Conservation (phyloP, 2,329 filamentous ascomycete genomes). For the Colletotrichum endophyticum region DNA sequence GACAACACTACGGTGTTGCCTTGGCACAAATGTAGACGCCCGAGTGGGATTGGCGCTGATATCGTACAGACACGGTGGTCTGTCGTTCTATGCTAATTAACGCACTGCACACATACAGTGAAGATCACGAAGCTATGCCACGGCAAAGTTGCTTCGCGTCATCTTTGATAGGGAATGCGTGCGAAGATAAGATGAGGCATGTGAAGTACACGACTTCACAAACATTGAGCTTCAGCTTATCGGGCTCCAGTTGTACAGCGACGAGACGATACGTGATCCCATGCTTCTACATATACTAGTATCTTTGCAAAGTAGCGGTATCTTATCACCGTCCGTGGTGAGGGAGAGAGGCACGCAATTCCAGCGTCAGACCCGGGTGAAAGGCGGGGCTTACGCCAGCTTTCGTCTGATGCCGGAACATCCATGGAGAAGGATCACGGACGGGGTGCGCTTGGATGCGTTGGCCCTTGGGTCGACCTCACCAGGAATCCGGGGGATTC, state of each 20-base stretch:
- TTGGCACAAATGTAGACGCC: background rate
- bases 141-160: background rate
- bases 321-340: background rate
- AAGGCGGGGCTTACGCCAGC: background rate
- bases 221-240: background rate
- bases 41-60: background rate
- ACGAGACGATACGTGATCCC: background rate
- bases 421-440: background rate
- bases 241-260: background rate
- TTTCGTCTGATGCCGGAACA: background rate
- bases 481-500: background rate
- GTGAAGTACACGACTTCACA: background rate
- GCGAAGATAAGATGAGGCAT: background rate
- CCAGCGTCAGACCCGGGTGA: background rate
- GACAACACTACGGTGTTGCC: background rate
- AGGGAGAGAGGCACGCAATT: background rate
- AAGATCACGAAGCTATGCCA: background rate
- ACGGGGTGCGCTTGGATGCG: background rate
- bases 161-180: background rate
- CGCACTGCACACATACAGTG: background rate
- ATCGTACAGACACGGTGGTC: background rate
- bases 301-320: background rate
- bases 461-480: background rate
- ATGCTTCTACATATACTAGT: background rate
- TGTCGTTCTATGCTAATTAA: background rate